phyloP scores from a whole-genome alignment of 208 protist genomes.

The Tritrichomonas musculus region DNA sequence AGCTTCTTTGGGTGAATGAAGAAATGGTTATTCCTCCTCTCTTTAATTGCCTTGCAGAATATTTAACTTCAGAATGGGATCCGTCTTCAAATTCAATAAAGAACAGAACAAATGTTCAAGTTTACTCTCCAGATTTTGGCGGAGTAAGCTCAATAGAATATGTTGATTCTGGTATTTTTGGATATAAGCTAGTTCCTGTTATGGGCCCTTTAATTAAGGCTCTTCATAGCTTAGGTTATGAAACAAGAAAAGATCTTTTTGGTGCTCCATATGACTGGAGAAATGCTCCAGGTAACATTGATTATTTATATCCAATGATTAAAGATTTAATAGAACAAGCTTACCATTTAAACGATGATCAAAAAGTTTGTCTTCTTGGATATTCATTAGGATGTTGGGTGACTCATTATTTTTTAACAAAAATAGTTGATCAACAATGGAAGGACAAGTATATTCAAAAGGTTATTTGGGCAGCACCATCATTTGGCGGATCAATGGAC shows the following conservation, averaged over 20 bases:
- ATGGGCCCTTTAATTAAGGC: neutral
- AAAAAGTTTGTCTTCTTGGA: neutral
- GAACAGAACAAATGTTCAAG: neutral
- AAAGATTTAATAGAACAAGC: neutral
- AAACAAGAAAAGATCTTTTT: neutral
- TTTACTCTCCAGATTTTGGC: neutral
- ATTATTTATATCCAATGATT: neutral
- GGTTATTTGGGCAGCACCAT: neutral
- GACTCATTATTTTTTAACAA: neutral
- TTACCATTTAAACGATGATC: neutral
- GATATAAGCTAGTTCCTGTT: neutral
- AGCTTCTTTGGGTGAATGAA: neutral
- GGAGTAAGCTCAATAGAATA: neutral
- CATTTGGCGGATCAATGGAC: neutral
- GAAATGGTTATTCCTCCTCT: neutral
- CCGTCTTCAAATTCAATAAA: no score
- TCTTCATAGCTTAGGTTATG: neutral
- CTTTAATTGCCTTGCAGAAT: neutral
- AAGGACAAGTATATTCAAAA: neutral
- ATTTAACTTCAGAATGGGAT: neutral
- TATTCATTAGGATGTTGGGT: neutral
- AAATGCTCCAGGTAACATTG: neutral
- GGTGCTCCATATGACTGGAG: constrained; percentile 3
- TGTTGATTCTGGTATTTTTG: neutral
- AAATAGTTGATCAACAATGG: neutral